phyloP scores from a whole-genome alignment of 2,329 filamentous ascomycete species.

The Epichloe uncinata region DNA sequence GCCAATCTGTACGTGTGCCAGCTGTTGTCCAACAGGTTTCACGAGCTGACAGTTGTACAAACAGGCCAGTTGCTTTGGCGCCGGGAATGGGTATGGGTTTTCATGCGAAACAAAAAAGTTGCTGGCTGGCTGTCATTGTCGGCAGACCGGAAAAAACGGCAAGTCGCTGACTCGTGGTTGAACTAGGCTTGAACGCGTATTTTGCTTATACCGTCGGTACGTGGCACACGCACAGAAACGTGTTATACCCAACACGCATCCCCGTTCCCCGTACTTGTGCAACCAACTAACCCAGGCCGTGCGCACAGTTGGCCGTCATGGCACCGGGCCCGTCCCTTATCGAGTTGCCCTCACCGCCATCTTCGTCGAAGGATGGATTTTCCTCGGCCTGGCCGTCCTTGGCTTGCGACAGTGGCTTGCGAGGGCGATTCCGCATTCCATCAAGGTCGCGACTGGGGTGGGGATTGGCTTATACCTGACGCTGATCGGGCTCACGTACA shows the following conservation, averaged over 20 bases:
- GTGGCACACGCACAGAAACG: slow-evolving; percentile 3
- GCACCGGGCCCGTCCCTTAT: slow-evolving; percentile 60
- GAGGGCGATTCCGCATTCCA: slow-evolving; percentile 65
- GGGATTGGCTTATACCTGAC: slow-evolving; percentile 77
- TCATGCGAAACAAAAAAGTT: background rate
- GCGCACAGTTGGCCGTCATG: slow-evolving; percentile 54
- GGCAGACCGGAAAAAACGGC: background rate
- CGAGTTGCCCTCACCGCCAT: slow-evolving; percentile 69
- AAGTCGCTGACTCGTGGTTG: background rate
- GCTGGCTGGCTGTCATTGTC: background rate
- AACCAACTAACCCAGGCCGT: slow-evolving; percentile 5
- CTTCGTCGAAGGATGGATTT: slow-evolving; percentile 79
- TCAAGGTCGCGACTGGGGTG: slow-evolving; percentile 76
- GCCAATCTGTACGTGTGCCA: slow-evolving; percentile 49
- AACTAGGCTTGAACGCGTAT: slow-evolving; percentile 60
- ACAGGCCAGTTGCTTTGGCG: slow-evolving; percentile 24
- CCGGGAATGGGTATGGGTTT: slow-evolving; percentile 28
- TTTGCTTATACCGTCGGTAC: slow-evolving; percentile 55
- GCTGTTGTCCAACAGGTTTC: background rate
- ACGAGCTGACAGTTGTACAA: slow-evolving; percentile 2
- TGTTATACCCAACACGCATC: slow-evolving; percentile 7
- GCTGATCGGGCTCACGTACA: slow-evolving; percentile 64
- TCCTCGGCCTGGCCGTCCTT: slow-evolving; percentile 64
- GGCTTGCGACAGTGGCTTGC: slow-evolving; percentile 84
- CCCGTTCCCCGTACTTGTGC: background rate